Percentiles rank a stretch among this genome's conserved stretches.
phyloP scores from a whole-genome alignment of 257 asterid genomes.

The Orobanche coerulescens region DNA sequence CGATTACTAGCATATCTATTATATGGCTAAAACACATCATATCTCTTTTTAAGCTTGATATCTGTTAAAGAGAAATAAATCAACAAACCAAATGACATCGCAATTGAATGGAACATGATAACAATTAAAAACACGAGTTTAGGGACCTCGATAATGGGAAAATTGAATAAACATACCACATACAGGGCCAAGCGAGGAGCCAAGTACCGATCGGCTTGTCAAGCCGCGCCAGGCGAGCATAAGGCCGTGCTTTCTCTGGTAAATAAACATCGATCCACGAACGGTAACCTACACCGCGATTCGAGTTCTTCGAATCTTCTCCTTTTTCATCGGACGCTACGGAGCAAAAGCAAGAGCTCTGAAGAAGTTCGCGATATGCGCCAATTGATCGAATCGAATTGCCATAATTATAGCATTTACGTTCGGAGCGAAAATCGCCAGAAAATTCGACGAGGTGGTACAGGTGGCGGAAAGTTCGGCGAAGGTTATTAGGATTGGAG shows the following conservation, averaged over 20 bases:
- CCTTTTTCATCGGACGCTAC: conserved; percentile 29
- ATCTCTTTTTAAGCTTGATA: background rate
- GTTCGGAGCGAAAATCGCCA: conserved; percentile 11
- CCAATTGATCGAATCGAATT: conserved; percentile 24
- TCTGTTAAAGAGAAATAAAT: background rate
- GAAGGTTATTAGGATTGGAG: background rate
- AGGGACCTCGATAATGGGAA: background rate
- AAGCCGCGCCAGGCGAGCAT: conserved; percentile 77
- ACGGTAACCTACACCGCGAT: conserved; percentile 15
- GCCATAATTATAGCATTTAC: conserved; percentile 12
- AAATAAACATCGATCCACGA: conserved; percentile 78
- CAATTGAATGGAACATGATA: background rate
- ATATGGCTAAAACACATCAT: conserved; percentile 1
- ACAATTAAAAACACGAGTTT: background rate
- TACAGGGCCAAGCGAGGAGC: conserved; percentile 96
- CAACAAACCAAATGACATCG: background rate
- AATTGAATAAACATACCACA: conserved; percentile 49
- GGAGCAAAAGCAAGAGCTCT: conserved; percentile 32
- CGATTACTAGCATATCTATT: background rate
- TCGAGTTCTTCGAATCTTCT: conserved; percentile 23
- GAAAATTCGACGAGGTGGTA: conserved; percentile 15
- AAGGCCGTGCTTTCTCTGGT: conserved; percentile 53
- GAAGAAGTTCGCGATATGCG: conserved; percentile 25
- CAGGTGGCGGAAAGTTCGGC: conserved; percentile 15
- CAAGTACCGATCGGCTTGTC: conserved; percentile 91